A percentile compares a stretch with the other conserved stretches of the same genome.
These are phyloP conservation scores for Neospora caninum DNA, from an alignment of 169 alveolate genomes.

Conservation along the genomic window DNA sequence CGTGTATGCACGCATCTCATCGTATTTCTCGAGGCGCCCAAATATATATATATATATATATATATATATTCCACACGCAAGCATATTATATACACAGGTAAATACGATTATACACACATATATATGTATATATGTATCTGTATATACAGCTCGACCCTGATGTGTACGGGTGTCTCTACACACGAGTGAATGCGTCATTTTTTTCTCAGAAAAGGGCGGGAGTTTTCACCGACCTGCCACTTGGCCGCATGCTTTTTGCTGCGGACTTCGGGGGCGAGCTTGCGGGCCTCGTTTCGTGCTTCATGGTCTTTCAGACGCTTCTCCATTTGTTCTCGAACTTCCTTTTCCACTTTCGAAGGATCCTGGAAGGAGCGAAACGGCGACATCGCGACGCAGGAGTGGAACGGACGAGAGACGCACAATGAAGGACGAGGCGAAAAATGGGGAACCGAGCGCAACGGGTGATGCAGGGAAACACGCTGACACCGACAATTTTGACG, in stretches of 20 bases:
- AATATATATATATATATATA: background rate
- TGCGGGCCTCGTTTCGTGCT: conserved; percentile 81
- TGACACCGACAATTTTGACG: background rate
- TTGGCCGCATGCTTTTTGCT: conserved; percentile 83
- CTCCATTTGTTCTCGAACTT: conserved; percentile 87
- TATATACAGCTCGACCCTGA: background rate
- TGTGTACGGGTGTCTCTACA: background rate
- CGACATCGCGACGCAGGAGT: background rate
- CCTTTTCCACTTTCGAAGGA: conserved; percentile 87
- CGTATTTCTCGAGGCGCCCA: no score
- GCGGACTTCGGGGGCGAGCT: conserved; percentile 82
- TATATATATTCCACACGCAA: background rate
- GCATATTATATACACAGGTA: no score
- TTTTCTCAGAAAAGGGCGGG: no score
- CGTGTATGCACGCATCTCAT: no score
- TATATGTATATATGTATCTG: no score
- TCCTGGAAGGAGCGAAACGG: conserved; percentile 61
- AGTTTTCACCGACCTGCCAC: conserved; percentile 78
- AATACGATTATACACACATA: background rate
- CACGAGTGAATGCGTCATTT: no score
- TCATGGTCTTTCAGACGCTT: conserved; percentile 86
- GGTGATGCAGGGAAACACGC: background rate
- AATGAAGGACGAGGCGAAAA: background rate
- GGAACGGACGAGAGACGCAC: background rate
- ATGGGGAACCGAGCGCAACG: background rate